phyloP scores from a whole-genome alignment of 441 rosid genomes.

The Omphalea diandra region DNA sequence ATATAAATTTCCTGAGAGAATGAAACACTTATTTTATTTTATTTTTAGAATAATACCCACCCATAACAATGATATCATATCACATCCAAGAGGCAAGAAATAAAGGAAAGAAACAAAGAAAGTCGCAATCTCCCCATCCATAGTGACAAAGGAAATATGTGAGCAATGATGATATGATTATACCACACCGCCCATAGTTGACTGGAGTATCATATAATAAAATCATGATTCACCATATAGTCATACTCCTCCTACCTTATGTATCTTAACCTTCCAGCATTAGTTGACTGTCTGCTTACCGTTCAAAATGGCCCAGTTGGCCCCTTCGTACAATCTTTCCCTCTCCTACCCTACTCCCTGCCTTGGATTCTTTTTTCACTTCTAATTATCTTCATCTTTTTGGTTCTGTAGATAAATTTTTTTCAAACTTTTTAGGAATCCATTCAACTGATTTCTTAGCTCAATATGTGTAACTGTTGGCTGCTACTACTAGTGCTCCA shows the following conservation, averaged over 20 bases:
- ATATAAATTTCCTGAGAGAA: too few species aligned
- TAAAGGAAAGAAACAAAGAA: too few species aligned
- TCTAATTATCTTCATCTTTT: too few species aligned
- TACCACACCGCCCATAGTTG: neutral
- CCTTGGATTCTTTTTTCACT: neutral
- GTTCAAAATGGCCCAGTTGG: constrained; percentile 5
- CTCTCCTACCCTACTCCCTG: neutral
- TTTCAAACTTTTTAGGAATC: too few species aligned
- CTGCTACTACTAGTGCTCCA: too few species aligned
- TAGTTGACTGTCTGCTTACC: constrained; percentile 8
- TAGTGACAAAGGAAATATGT: neutral
- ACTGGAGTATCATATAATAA: neutral
- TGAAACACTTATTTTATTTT: too few species aligned
- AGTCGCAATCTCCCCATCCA: neutral
- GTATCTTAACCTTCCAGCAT: neutral
- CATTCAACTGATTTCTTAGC: too few species aligned
- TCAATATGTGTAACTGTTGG: too few species aligned
- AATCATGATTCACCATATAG: neutral
- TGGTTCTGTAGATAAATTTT: too few species aligned
- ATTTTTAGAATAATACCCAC: too few species aligned
- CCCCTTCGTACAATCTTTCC: neutral
- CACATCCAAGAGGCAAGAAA: too few species aligned
- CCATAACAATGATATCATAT: too few species aligned
- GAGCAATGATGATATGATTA: neutral
- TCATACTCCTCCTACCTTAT: neutral